phyloP scores from a whole-genome alignment of 371 early-diverging fungal species.

The Capillidium rhysosporum region DNA sequence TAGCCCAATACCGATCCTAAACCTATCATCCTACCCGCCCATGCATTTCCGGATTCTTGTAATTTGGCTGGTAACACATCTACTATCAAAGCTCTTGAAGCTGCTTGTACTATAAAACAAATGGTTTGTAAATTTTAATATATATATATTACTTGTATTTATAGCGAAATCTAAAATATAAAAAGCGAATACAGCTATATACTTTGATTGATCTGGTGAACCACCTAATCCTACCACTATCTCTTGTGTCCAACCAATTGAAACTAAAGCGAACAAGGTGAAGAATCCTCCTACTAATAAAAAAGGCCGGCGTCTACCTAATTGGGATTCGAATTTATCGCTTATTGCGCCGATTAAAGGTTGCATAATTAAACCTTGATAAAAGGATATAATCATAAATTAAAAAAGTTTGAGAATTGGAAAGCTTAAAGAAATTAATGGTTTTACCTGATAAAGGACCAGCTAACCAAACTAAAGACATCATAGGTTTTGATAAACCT shows the following conservation, averaged over 20 bases:
- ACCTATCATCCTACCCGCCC: conserved; percentile 79
- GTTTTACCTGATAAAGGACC: conserved; percentile 77
- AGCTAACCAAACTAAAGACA: conserved; percentile 89
- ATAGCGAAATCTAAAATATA: conserved; percentile 81
- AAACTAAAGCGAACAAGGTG: conserved; percentile 35
- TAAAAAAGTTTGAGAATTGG: too few relatives aligned
- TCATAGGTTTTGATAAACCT: conserved; percentile 60
- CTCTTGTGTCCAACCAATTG: conserved; percentile 68
- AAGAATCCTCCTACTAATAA: conserved; percentile 40
- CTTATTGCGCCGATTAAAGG: conserved; percentile 62
- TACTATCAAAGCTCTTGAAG: conserved; percentile 73
- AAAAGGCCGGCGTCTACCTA: conserved; percentile 57
- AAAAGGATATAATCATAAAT: too few relatives aligned
- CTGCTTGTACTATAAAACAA: conserved; percentile 39
- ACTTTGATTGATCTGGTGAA: conserved; percentile 16
- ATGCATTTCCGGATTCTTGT: conserved; percentile 70
- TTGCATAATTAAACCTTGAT: conserved; percentile 51
- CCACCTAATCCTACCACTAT: conserved; percentile 27
- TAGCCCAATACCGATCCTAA: conserved; percentile 74
- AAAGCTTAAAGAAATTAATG: background rate
- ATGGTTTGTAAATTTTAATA: background rate
- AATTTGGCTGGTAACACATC: conserved; percentile 60
- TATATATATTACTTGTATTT: conserved; percentile 42
- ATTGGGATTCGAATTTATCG: conserved; percentile 39
- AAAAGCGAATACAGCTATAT: conserved; percentile 56